These are phyloP conservation scores for Alternaria sp. DNA, from an alignment of 2,329 filamentous ascomycete species.

Conservation along the genomic window DNA sequence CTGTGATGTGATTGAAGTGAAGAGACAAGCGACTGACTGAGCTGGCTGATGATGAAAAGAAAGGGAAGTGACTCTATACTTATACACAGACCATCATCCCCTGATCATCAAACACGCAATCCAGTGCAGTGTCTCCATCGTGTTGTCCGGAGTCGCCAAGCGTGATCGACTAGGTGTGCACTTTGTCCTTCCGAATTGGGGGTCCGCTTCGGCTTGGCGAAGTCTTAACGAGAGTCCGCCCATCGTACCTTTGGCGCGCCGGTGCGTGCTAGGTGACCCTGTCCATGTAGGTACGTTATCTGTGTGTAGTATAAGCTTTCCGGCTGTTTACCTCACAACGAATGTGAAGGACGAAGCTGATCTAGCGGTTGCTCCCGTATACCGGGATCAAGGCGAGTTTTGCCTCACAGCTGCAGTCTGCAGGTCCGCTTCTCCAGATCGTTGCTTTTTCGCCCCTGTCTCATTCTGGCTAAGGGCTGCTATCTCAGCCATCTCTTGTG, in stretches of 20 bases:
- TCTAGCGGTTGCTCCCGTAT: conserved; percentile 9
- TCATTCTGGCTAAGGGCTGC: neutral
- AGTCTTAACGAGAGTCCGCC: conserved; percentile 10
- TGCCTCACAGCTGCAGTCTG: conserved; percentile 1
- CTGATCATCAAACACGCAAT: neutral
- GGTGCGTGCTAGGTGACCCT: conserved; percentile 1
- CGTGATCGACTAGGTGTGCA: conserved; percentile 8
- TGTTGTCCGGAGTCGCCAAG: conserved; percentile 6
- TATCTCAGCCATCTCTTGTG: neutral
- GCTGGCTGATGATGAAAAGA: conserved; percentile 4
- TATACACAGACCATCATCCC: conserved; percentile 7
- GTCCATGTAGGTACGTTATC: conserved; percentile 8
- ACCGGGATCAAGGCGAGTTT: neutral
- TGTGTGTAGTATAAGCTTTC: conserved; percentile 8
- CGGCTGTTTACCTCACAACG: conserved; percentile 1
- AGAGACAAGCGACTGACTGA: conserved; percentile 21
- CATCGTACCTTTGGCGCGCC: neutral
- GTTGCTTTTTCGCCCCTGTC: conserved; percentile 1
- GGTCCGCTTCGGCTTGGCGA: conserved; percentile 9
- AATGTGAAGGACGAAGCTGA: conserved; percentile 11
- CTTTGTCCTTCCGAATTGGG: conserved; percentile 14
- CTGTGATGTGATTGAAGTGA: conserved; percentile 8
- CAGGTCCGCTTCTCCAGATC: neutral
- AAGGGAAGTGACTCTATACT: conserved; percentile 7
- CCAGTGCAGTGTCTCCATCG: conserved; percentile 8